Evolutionary conservation across 331 rosid species (phyloP).

Genomic region (Rosa hybrid): DNA sequence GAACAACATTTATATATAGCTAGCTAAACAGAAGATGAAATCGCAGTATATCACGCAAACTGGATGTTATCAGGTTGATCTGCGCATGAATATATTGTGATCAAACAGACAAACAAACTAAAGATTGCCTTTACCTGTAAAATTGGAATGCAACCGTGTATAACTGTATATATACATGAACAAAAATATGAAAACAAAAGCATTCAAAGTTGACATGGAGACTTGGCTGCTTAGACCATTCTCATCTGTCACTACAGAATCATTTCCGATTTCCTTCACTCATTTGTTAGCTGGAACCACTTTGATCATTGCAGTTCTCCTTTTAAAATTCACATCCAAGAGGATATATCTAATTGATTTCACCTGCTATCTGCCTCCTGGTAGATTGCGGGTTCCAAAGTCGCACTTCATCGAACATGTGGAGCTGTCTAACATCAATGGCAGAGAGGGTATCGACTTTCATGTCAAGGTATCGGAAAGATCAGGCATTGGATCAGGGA

Average conservation of each 20-base stretch:
- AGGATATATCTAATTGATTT: slow-evolving; percentile 60
- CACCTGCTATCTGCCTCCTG: slow-evolving; percentile 54
- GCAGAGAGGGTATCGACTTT: slow-evolving; percentile 41
- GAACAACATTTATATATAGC: background rate
- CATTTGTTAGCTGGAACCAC: slow-evolving; percentile 25
- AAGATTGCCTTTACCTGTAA: background rate
- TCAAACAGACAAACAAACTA: slow-evolving; percentile 2
- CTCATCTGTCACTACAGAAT: background rate
- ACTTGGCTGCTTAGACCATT: background rate
- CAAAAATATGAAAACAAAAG: background rate
- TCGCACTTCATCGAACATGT: slow-evolving; percentile 48
- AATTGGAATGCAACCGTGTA: background rate
- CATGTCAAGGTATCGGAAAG: slow-evolving; percentile 51
- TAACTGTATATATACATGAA: background rate
- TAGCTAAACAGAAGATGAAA: background rate
- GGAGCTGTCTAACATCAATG: background rate
- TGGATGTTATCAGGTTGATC: background rate
- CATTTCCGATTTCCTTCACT: slow-evolving; percentile 3
- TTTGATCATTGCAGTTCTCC: slow-evolving; percentile 13
- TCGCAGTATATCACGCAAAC: background rate
- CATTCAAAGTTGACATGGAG: slow-evolving; percentile 1
- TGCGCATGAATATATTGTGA: background rate
- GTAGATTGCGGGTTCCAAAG: slow-evolving; percentile 31
- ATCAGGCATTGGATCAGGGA: slow-evolving; percentile 64
- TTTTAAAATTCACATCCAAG: slow-evolving; percentile 2